Evolutionary conservation across 257 asterid species (phyloP), one percentile per base, ranked within the genome.

Genomic region (Plantago major): DNA sequence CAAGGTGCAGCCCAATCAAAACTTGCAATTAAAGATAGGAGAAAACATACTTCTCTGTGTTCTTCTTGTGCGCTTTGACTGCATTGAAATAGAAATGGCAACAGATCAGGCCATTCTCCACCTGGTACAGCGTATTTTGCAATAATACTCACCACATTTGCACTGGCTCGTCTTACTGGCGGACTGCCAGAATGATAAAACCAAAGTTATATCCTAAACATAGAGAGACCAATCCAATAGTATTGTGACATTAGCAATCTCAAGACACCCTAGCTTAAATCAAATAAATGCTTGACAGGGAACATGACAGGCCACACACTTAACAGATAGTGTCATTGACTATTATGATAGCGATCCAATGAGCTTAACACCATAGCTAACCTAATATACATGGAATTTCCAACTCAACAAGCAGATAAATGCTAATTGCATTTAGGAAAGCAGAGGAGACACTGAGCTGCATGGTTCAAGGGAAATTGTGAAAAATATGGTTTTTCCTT

Each of bases 101-200:
- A 74, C 68, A 93, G 76, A 74, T 93, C 97, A 60, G 95, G 85
- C 99, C 99, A 93, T 74, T 93, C 99, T 57, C 99, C 97, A 53
- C 90, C 77, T 37, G 99, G 97, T 61, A 93, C 97, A 10, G 97
- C 96, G 79, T 89, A 93, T 69, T 93, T 93, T 28, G 99, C 97
- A 56, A 93, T 74, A 45, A 93, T 87, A 72, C 99, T 93, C 65
- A 93, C 93, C 65, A 93, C 99, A 83, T 93, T 89, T 54, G 99
- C 96, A 63, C 99, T 93, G 46, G 99, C 99, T 74, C 86, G 77
- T 76, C 99, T 83, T 61, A 93, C 99, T 5, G 87, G 96, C 22
- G 95, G 85, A 71, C 99, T 93, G 87, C 77, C 69, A 78, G 60
- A 71, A 65, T 15, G 57, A 17, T 22, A 65, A 55, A 61, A 10